phyloP scores from a whole-genome alignment of 192 early-diverging fungal genomes.

The Entomortierella parvispora region DNA sequence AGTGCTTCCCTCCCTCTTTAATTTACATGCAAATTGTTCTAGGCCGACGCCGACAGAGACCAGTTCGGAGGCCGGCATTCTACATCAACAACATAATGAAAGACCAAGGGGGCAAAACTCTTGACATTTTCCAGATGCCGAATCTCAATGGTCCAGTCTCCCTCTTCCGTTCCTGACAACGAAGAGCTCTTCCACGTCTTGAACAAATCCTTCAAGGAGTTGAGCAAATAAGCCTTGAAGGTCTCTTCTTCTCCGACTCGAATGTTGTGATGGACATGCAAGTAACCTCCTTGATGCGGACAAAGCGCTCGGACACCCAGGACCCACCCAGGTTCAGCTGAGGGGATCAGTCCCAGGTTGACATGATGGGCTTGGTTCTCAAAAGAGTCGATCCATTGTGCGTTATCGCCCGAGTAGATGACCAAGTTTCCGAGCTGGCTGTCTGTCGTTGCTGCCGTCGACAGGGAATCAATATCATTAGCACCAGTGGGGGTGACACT shows the following conservation, averaged over 20 bases:
- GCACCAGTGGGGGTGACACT: background rate
- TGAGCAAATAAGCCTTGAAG: conserved; percentile 25
- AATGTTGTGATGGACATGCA: conserved; percentile 52
- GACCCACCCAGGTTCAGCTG: conserved; percentile 51
- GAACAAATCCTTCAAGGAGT: conserved; percentile 23
- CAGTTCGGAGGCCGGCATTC: conserved; percentile 29
- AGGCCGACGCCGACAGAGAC: too few relatives aligned
- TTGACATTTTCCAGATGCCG: conserved; percentile 50
- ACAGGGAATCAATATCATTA: too few relatives aligned
- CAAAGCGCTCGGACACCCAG: conserved; percentile 42
- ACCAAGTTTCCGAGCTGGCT: conserved; percentile 11
- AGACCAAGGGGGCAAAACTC: conserved; percentile 52
- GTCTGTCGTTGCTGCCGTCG: background rate
- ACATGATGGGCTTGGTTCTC: conserved; percentile 53
- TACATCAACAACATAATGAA: conserved; percentile 52
- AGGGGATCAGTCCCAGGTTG: conserved; percentile 53
- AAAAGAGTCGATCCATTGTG: conserved; percentile 39
- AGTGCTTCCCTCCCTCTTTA: too few relatives aligned
- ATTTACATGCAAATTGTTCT: too few relatives aligned
- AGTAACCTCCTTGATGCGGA: conserved; percentile 37
- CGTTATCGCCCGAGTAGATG: conserved; percentile 53
- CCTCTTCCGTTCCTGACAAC: background rate
- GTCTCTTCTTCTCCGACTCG: conserved; percentile 36
- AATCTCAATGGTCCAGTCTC: conserved; percentile 25
- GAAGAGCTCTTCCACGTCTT: conserved; percentile 12